A percentile compares a stretch with the other conserved stretches of the same genome.
These are phyloP conservation scores for Buxus sempervirens DNA, from an alignment of 164 flowering plant genomes.

Conservation along the genomic window DNA sequence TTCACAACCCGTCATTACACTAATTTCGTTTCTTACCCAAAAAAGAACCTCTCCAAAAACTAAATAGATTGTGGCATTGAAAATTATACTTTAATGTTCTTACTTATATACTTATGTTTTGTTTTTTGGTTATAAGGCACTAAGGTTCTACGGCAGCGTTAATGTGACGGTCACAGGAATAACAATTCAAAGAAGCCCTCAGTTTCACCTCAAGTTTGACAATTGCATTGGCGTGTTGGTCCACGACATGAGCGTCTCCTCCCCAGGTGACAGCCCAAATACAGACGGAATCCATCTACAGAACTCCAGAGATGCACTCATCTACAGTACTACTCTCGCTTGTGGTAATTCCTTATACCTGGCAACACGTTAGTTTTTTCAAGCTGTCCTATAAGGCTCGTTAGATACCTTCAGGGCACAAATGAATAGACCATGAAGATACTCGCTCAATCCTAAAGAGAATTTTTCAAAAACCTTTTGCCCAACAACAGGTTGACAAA, in stretches of 20 bases:
- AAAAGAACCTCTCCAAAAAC: no score
- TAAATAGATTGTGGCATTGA: neutral
- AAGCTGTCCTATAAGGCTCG: neutral
- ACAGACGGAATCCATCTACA: conserved; percentile 51
- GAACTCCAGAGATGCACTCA: conserved; percentile 32
- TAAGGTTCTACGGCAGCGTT: conserved; percentile 37
- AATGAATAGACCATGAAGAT: no score
- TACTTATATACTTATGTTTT: neutral
- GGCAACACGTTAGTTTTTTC: neutral
- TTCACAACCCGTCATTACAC: no score
- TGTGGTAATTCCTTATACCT: conserved; percentile 27
- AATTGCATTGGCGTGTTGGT: conserved; percentile 31
- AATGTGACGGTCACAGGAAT: conserved; percentile 32
- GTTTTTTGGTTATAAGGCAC: conserved; percentile 21
- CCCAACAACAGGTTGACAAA: no score
- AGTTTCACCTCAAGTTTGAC: conserved; percentile 43
- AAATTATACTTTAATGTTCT: neutral
- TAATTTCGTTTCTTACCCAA: no score
- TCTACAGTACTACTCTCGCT: conserved; percentile 29
- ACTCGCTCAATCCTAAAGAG: no score
- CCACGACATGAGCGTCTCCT: conserved; percentile 21
- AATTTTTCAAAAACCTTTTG: no score
- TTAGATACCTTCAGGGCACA: neutral
- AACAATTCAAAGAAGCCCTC: conserved; percentile 37
- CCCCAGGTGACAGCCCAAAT: conserved; percentile 42